These are phyloP conservation scores for Chaetomium globosum DNA, from an alignment of 2,329 filamentous ascomycete genomes.

Conservation along the genomic window DNA sequence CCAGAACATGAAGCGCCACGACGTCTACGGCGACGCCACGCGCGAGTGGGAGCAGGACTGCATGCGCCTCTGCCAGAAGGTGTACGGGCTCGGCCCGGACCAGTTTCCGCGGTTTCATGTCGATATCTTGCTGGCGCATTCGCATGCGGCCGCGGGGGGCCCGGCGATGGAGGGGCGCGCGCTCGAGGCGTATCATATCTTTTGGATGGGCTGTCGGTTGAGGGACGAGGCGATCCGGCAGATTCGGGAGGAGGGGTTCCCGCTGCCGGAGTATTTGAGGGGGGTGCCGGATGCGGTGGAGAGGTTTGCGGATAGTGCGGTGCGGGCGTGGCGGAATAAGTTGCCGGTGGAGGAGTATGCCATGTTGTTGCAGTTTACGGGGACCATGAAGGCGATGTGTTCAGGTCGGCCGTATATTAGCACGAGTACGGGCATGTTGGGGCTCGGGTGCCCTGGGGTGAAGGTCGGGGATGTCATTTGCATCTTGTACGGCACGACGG, in stretches of 20 bases:
- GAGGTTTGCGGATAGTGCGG: slow-evolving; percentile 1
- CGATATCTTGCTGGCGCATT: neutral
- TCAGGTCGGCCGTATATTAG: neutral
- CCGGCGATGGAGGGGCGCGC: neutral
- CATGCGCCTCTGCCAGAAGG: slow-evolving; percentile 4
- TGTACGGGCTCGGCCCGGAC: neutral
- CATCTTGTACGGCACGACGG: slow-evolving; percentile 2
- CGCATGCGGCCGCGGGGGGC: neutral
- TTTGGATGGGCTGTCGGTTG: slow-evolving; percentile 8
- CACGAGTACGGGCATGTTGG: neutral
- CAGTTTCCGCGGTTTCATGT: slow-evolving; percentile 8
- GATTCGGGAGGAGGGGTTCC: neutral
- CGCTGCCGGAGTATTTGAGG: neutral
- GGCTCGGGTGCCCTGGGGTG: slow-evolving; percentile 3
- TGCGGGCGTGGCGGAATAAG: neutral
- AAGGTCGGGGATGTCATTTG: slow-evolving; percentile 1
- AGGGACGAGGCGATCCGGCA: neutral
- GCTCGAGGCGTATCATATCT: slow-evolving; percentile 1
- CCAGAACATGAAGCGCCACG: slow-evolving; percentile 5
- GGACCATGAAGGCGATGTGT: neutral
- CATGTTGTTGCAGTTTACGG: slow-evolving; percentile 2
- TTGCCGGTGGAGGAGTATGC: slow-evolving; percentile 4
- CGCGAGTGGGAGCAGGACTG: slow-evolving; percentile 11
- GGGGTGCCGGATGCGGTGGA: neutral
- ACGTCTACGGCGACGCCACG: slow-evolving; percentile 6